phyloP scores from a whole-genome alignment of 1,284 basidiomycete genomes.

The Rhodotorula sp. region DNA sequence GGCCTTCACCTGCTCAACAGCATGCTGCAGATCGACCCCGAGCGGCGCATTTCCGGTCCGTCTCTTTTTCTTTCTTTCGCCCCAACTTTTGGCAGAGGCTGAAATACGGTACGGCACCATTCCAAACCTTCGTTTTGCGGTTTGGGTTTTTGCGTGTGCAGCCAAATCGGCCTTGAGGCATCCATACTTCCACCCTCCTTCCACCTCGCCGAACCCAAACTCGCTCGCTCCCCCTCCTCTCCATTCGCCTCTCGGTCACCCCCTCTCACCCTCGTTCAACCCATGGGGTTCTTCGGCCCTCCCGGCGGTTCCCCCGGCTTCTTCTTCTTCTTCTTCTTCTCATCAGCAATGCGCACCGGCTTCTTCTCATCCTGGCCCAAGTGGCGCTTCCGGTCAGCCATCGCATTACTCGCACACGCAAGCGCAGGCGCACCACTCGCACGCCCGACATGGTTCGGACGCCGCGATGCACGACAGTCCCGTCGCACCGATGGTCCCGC shows the following conservation, averaged over 20 bases:
- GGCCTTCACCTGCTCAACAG: constrained; percentile 70
- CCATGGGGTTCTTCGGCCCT: constrained; percentile 19
- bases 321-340: neutral
- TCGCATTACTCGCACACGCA: neutral
- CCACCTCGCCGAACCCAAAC: neutral
- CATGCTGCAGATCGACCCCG: constrained; percentile 86
- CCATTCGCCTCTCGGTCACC: constrained; percentile 2
- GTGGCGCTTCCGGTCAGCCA: too few relatives aligned
- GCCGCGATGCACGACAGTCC: constrained; percentile 2
- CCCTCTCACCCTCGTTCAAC: neutral
- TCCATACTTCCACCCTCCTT: constrained; percentile 62
- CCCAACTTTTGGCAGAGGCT: neutral
- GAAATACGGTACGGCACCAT: too few relatives aligned
- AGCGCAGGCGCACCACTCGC: constrained; percentile 2
- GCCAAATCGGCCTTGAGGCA: constrained; percentile 82
- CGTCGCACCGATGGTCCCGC: neutral
- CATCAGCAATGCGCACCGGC: neutral
- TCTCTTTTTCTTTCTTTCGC: neutral
- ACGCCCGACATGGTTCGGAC: neutral
- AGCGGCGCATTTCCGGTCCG: constrained; percentile 73
- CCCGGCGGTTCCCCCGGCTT: neutral
- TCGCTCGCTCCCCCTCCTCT: neutral
- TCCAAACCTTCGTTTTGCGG: neutral
- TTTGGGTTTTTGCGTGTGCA: neutral
- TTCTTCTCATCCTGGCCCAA: neutral